Evolutionary conservation across 2,329 filamentous ascomycete species (phyloP).

Genomic region (Cryphonectria japonica): DNA sequence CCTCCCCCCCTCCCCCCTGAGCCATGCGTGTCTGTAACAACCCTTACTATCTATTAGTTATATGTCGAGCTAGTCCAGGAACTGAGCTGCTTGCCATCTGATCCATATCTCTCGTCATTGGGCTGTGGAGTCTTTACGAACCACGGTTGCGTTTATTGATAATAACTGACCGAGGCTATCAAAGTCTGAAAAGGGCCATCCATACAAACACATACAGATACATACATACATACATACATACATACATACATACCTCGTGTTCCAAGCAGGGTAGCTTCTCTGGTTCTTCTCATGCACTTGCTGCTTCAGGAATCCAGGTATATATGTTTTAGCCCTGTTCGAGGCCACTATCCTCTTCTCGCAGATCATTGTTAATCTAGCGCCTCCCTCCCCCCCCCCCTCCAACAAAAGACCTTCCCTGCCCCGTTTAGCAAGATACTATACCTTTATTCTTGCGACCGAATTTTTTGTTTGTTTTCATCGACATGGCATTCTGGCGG

Average conservation of each 20-base stretch:
- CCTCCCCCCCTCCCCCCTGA: not conserved
- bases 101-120: constrained; percentile 5
- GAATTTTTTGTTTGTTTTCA: too few species aligned
- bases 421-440: not conserved
- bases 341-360: not conserved
- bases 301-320: not conserved
- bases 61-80: not conserved
- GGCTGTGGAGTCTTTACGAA: not conserved
- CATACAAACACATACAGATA: not conserved
- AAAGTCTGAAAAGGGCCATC: not conserved
- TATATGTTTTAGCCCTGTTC: not conserved
- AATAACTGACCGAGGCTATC: not conserved
- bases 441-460: too few species aligned
- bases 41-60: not conserved
- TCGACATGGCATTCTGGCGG: constrained; percentile 24
- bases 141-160: not conserved
- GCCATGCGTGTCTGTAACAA: not conserved
- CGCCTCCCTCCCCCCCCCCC: not conserved
- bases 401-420: too few species aligned
- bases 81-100: not conserved
- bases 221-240: not conserved
- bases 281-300: not conserved
- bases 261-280: too few species aligned
- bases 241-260: too few species aligned
- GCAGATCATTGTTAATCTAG: not conserved